phyloP scores from a whole-genome alignment of 2,329 filamentous ascomycete genomes.

The Stagonosporopsis cucurbitacearum region DNA sequence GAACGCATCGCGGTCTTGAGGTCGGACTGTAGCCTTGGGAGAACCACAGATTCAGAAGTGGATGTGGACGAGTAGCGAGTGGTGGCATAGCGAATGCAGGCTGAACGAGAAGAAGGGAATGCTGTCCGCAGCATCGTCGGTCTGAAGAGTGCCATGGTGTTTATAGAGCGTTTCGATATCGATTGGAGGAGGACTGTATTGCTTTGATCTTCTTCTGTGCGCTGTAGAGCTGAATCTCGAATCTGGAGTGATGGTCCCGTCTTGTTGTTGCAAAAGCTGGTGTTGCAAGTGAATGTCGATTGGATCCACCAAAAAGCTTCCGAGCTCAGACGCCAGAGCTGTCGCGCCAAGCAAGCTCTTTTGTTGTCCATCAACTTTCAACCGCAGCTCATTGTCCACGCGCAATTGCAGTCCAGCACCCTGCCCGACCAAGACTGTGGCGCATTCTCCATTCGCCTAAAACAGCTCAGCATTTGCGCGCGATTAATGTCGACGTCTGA shows the following conservation, averaged over 20 bases:
- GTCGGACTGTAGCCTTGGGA: constrained; percentile 54
- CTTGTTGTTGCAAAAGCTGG: neutral
- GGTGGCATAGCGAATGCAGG: constrained; percentile 31
- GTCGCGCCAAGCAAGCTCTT: constrained; percentile 32
- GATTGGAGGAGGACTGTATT: neutral
- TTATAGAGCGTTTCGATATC: neutral
- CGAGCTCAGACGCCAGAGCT: constrained; percentile 19
- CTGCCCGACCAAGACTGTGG: constrained; percentile 21
- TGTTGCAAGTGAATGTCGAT: constrained; percentile 10
- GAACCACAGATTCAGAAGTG: constrained; percentile 36
- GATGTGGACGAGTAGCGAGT: constrained; percentile 30
- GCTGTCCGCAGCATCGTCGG: constrained; percentile 24
- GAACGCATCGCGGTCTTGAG: constrained; percentile 57
- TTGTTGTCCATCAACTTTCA: constrained; percentile 39
- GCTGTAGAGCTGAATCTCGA: neutral
- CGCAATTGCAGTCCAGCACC: constrained; percentile 37
- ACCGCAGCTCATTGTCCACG: constrained; percentile 25
- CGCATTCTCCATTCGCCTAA: constrained; percentile 24
- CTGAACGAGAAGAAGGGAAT: constrained; percentile 20
- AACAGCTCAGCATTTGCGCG: constrained; percentile 22
- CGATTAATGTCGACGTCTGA: constrained; percentile 38
- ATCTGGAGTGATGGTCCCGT: neutral
- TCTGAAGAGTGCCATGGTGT: constrained; percentile 38
- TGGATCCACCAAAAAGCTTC: constrained; percentile 16
- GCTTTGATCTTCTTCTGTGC: neutral